Conservation (phyloP, 495 filamentous ascomycete genomes). For the Hapsidospora chrysogenum region DNA sequence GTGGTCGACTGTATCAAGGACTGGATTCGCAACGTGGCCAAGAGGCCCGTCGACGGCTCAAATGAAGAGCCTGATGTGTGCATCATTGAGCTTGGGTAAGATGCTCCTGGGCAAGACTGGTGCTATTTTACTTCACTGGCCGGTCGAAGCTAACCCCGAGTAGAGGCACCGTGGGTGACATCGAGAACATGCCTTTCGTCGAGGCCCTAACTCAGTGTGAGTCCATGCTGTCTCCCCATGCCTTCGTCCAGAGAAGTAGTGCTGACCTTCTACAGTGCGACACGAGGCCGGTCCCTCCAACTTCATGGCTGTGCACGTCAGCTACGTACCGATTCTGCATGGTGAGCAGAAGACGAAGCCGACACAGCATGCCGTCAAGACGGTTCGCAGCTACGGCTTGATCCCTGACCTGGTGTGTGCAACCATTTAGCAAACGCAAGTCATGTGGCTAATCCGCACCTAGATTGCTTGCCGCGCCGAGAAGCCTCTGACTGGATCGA, state of each 20-base stretch:
- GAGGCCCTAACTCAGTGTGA: constrained; percentile 71
- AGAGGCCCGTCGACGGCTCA: constrained; percentile 75
- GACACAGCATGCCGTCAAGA: constrained; percentile 75
- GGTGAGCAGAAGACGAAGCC: constrained; percentile 97
- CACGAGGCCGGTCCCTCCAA: not conserved
- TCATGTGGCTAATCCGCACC: constrained; percentile 1
- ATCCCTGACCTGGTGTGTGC: constrained; percentile 59
- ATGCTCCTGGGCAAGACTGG: no score
- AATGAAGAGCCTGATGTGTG: constrained; percentile 77
- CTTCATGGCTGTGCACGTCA: not conserved
- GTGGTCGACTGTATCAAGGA: constrained; percentile 81
- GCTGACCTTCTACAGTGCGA: constrained; percentile 55
- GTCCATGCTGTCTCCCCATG: constrained; percentile 51
- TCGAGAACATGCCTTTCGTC: constrained; percentile 81
- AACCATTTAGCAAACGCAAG: not conserved
- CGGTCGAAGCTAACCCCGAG: no score
- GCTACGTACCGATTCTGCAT: constrained; percentile 14
- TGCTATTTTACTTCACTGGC: no score
- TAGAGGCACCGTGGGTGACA: constrained; percentile 47
- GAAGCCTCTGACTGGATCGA: constrained; percentile 47
- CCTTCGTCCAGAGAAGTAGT: constrained; percentile 79
- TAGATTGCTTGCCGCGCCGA: constrained; percentile 88
- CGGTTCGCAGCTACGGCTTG: constrained; percentile 64
- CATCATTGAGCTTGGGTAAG: constrained; percentile 42
- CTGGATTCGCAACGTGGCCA: constrained; percentile 79